A percentile compares a stretch with the other conserved stretches of the same genome.
Evolutionary conservation across 176 grass and related monocot genomes (phyloP).

Genomic region (Musa troglodytarum): DNA sequence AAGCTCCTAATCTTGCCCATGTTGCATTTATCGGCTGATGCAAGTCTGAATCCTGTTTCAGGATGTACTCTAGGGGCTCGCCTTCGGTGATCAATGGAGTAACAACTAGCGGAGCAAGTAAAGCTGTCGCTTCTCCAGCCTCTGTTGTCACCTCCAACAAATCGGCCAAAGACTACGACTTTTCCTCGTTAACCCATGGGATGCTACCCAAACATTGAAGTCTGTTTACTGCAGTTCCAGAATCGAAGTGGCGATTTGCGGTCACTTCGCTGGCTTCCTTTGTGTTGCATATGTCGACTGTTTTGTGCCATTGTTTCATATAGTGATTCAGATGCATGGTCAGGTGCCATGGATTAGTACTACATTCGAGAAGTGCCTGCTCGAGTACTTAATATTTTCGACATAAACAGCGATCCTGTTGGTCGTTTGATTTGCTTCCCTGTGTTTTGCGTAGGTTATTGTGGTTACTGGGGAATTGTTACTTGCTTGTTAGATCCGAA

Average conservation of each 20-base stretch:
- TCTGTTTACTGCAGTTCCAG: background rate
- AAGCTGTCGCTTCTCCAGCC: constrained; percentile 23
- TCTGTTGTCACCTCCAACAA: constrained; percentile 38
- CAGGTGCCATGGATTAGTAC: constrained; percentile 3
- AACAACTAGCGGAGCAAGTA: constrained; percentile 30
- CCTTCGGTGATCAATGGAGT: constrained; percentile 39
- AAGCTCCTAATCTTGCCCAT: background rate
- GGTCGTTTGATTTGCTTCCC: too few species aligned
- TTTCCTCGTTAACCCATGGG: constrained; percentile 87
- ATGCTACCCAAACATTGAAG: constrained; percentile 71
- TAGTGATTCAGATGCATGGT: constrained; percentile 21
- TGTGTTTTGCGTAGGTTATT: background rate
- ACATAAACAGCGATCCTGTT: too few species aligned
- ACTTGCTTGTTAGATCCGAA: too few species aligned
- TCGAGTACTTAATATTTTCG: too few species aligned
- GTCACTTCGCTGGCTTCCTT: constrained; percentile 17
- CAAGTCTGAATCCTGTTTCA: constrained; percentile 22
- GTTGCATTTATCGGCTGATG: background rate
- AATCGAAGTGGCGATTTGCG: constrained; percentile 12
- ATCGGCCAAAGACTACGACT: constrained; percentile 75
- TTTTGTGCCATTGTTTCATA: constrained; percentile 4
- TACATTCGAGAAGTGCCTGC: too few species aligned
- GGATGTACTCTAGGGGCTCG: constrained; percentile 31
- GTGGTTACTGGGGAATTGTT: too few species aligned
- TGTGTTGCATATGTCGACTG: background rate